Percentiles rank a stretch among this genome's conserved stretches.
phyloP scores from a whole-genome alignment of 495 filamentous ascomycete species.

The Rhizodiscina lignyota region DNA sequence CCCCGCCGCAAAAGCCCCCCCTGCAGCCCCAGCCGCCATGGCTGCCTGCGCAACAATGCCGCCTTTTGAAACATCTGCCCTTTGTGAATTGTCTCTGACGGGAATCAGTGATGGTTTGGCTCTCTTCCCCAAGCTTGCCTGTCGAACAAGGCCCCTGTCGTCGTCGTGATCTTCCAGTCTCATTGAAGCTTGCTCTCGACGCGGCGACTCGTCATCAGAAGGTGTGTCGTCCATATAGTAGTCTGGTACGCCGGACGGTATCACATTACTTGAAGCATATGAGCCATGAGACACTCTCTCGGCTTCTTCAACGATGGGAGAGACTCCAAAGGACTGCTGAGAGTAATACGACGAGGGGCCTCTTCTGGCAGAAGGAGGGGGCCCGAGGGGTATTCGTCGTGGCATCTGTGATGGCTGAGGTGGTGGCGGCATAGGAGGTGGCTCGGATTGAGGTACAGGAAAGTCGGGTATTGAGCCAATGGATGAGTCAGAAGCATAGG shows the following conservation, averaged over 20 bases:
- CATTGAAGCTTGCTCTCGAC: no score
- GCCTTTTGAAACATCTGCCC: slow-evolving; percentile 11
- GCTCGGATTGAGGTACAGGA: slow-evolving; percentile 28
- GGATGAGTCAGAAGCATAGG: slow-evolving; percentile 21
- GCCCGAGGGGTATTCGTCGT: slow-evolving; percentile 40
- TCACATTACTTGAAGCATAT: slow-evolving; percentile 66
- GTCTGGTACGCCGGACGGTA: slow-evolving; percentile 35
- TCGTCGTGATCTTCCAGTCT: slow-evolving; percentile 11
- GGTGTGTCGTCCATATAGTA: slow-evolving; percentile 18
- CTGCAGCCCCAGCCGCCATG: slow-evolving; percentile 3
- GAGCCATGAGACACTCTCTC: slow-evolving; percentile 45
- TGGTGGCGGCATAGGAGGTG: slow-evolving; percentile 14
- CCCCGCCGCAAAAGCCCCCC: slow-evolving; percentile 8
- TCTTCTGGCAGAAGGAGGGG: slow-evolving; percentile 50
- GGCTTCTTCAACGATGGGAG: slow-evolving; percentile 77
- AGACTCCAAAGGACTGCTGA: slow-evolving; percentile 59
- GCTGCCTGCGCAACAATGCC: slow-evolving; percentile 15
- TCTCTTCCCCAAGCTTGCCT: slow-evolving; percentile 60
- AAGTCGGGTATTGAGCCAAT: slow-evolving; percentile 45
- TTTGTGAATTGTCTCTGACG: slow-evolving; percentile 28
- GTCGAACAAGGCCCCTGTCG: slow-evolving; percentile 48
- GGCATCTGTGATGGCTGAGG: slow-evolving; percentile 15
- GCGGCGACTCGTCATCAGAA: slow-evolving; percentile 27
- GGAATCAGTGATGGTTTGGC: slow-evolving; percentile 56
- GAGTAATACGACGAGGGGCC: slow-evolving; percentile 59